Base-by-base conservation (phyloP, 371 early-diverging fungal genomes). In the Fennellomyces sp. region DNA sequence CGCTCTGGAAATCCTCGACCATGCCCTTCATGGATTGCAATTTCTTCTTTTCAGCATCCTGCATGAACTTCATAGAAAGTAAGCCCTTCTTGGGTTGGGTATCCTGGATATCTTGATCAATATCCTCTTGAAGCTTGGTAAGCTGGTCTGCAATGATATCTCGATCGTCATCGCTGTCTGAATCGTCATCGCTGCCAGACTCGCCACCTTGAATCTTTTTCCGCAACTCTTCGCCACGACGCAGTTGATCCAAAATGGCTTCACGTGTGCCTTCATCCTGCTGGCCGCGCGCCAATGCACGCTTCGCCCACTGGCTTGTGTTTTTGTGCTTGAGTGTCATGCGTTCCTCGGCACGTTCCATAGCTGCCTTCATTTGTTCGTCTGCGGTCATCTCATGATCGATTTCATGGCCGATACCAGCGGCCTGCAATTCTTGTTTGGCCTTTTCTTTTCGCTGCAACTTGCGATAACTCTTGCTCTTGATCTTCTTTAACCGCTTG, bases 61-160 rank as follows among this genome's bases (percentile, higher is more conserved):
- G 92, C 98, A 98, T 98, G 66, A 98, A 98, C 75, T 97, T 97
- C 97, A 98, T 97, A 7, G 83, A 88, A 63, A 94, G 88, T 29
- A 98, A 61, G 21, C 95, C 96, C 78, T 91, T 95, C 52, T 75
- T 77, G n/a, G 88, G 86, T 39, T 73, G 72, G 62, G 74, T 74
- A 30, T 76, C 81, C 39, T 63, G 64, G 19, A 27, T 11, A 47
- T 81, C 84, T 11, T 76, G 69, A 47, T 80, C 73, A 31, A 83
- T 50, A 25, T 77, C 80, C 1, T 73, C 69, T 51, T 78, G 71
- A 15, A 87, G 66, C 29, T 80, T 62, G 49, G 60, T 74, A 45
- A 85, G 53, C 8, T 76, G 71, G 6, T 63, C 72, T 2, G 62
- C 71, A 21, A 72, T 78, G 13, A 65, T 66, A 26, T 70, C 76